phyloP scores from a whole-genome alignment of 2,329 filamentous ascomycete genomes.

The Taxawa tesnikishii region DNA sequence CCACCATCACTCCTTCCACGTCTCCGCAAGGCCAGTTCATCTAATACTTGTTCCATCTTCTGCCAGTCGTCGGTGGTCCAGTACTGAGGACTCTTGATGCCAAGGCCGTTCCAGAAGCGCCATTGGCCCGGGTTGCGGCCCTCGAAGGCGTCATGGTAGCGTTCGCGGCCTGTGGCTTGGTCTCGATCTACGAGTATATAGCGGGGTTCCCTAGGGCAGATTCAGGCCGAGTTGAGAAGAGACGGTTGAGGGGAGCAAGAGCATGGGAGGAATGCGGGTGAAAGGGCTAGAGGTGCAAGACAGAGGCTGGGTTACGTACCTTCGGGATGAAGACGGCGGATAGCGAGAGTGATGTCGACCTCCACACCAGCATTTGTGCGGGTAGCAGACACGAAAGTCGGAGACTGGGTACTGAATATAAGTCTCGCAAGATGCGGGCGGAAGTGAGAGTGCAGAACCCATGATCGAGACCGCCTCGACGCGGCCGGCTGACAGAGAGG shows the following conservation, averaged over 20 bases:
- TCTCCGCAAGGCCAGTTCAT: too few relatives aligned
- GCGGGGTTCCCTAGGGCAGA: too few relatives aligned
- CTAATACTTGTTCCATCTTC: slow-evolving; percentile 13
- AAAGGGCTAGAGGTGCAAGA: too few relatives aligned
- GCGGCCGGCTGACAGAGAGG: too few relatives aligned
- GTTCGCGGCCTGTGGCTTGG: slow-evolving; percentile 12
- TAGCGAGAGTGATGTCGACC: slow-evolving; percentile 10
- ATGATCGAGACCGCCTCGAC: too few relatives aligned
- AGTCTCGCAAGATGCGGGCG: slow-evolving; percentile 6
- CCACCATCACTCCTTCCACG: too few relatives aligned
- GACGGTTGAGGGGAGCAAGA: too few relatives aligned
- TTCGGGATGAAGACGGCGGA: neutral
- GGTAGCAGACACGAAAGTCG: slow-evolving; percentile 12
- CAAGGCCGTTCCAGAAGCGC: slow-evolving; percentile 3
- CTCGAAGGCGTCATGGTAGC: slow-evolving; percentile 13
- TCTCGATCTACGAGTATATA: slow-evolving; percentile 16
- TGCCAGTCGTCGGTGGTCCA: slow-evolving; percentile 16
- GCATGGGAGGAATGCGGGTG: too few relatives aligned
- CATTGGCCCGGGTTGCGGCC: slow-evolving; percentile 10
- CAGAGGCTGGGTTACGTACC: too few relatives aligned
- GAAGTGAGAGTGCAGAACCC: slow-evolving; percentile 14
- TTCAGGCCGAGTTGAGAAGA: too few relatives aligned
- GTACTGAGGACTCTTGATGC: slow-evolving; percentile 8
- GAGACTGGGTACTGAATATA: slow-evolving; percentile 15
- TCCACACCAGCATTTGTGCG: slow-evolving; percentile 12